Percentiles rank a stretch among this genome's conserved stretches.
Evolutionary conservation across 768 basidiomycete genomes (phyloP).

Genomic region (Termitomyces sp.): DNA sequence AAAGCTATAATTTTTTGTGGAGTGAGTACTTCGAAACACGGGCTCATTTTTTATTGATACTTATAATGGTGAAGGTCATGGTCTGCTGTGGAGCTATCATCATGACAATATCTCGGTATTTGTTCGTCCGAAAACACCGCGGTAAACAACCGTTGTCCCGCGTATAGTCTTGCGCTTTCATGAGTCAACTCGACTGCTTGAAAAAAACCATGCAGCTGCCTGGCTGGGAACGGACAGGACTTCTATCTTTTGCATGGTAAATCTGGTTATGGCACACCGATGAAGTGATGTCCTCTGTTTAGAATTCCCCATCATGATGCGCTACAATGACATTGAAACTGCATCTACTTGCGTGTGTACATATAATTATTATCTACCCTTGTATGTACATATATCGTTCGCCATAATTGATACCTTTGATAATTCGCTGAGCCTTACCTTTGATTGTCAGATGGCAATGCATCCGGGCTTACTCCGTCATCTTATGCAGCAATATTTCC

Average conservation of each 20-base stretch:
- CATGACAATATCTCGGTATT: slow-evolving; percentile 16
- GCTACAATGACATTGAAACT: not conserved
- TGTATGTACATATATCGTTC: too few relatives aligned
- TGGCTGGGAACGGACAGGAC: not conserved
- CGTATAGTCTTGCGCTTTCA: slow-evolving; percentile 2
- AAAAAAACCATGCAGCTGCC: not conserved
- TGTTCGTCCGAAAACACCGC: slow-evolving; percentile 13
- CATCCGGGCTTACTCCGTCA: not conserved
- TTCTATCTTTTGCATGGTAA: not conserved
- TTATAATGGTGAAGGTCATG: slow-evolving; percentile 9
- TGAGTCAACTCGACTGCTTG: not conserved
- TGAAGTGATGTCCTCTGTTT: not conserved
- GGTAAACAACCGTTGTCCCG: not conserved
- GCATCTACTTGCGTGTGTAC: not conserved
- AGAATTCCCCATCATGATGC: not conserved
- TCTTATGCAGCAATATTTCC: not conserved
- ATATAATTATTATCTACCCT: not conserved
- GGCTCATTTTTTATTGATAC: not conserved
- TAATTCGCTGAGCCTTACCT: not conserved
- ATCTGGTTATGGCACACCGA: not conserved
- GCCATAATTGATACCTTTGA: not conserved
- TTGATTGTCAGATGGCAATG: not conserved
- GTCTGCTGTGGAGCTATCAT: slow-evolving; percentile 11
- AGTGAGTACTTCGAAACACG: slow-evolving; percentile 18
- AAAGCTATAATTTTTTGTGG: slow-evolving; percentile 38